Conservation (phyloP, 176 grass and related monocot genomes). For the Eragrostis nindensis region DNA sequence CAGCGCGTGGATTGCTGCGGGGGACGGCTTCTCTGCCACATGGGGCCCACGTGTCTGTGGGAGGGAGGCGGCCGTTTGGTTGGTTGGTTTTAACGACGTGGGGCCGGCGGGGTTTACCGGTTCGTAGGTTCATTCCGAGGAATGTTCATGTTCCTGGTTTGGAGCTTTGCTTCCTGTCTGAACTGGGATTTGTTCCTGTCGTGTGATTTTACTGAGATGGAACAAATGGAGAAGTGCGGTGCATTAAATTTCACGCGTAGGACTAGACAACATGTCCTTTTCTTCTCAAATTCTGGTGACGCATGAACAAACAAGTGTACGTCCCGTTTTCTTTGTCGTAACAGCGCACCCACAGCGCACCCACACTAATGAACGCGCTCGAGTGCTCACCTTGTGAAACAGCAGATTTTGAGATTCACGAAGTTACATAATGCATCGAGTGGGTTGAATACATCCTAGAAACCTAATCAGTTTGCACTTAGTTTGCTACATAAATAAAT, state of each 20-base stretch:
- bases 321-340: neutral
- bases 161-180: neutral
- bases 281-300: neutral
- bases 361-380: too few species aligned
- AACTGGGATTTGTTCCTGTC: neutral
- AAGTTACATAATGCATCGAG: too few species aligned
- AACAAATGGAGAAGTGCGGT: neutral
- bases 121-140: neutral
- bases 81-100: neutral
- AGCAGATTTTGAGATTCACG: too few species aligned
- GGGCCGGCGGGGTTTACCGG: neutral
- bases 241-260: neutral
- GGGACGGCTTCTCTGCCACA: neutral
- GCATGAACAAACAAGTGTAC: neutral
- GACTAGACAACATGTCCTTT: neutral
- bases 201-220: too few species aligned
- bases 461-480: too few species aligned
- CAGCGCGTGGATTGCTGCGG: neutral
- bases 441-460: too few species aligned
- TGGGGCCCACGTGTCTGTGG: neutral
- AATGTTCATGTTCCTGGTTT: neutral
- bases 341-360: too few species aligned
- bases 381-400: too few species aligned
- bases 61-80: too few species aligned
- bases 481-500: too few species aligned